Evolutionary conservation across 163 green algal genomes (phyloP).

Genomic region (Volvox carteri): DNA sequence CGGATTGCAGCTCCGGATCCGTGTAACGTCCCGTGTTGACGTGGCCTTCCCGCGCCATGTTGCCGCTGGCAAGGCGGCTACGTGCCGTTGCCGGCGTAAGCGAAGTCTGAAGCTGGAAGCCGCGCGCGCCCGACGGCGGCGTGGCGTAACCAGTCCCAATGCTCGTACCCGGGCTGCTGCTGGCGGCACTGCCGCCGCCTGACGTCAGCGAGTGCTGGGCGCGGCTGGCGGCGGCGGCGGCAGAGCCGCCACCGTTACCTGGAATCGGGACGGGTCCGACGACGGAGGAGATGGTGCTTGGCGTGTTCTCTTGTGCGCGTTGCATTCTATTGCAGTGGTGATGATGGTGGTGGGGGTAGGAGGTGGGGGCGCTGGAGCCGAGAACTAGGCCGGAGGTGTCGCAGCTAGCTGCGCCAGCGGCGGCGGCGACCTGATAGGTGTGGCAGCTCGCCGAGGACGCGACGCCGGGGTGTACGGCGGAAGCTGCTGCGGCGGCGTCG

Average conservation of each 20-base stretch:
- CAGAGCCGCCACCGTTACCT: too few relatives aligned
- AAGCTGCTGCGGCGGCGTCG: background rate
- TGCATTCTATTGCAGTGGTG: too few relatives aligned
- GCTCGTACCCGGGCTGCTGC: background rate
- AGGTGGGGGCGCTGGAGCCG: background rate
- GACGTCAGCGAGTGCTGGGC: background rate
- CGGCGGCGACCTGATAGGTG: background rate
- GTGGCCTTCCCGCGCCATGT: background rate
- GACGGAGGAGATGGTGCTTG: background rate
- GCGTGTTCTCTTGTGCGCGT: background rate
- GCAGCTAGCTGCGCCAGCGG: background rate
- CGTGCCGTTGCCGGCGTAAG: background rate
- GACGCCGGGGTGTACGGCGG: background rate
- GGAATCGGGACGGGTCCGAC: background rate
- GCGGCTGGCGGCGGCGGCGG: too few relatives aligned
- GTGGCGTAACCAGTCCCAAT: background rate
- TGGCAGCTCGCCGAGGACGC: background rate
- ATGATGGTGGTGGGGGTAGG: background rate
- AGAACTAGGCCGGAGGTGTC: background rate
- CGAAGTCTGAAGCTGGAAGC: background rate
- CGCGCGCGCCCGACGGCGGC: background rate
- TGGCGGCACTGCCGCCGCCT: background rate
- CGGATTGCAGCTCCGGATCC: background rate
- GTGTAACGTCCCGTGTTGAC: background rate
- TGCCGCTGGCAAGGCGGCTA: slow-evolving; percentile 42